Evolutionary conservation across 306 rosid genomes (phyloP).

Genomic region (Vachellia collinsii): DNA sequence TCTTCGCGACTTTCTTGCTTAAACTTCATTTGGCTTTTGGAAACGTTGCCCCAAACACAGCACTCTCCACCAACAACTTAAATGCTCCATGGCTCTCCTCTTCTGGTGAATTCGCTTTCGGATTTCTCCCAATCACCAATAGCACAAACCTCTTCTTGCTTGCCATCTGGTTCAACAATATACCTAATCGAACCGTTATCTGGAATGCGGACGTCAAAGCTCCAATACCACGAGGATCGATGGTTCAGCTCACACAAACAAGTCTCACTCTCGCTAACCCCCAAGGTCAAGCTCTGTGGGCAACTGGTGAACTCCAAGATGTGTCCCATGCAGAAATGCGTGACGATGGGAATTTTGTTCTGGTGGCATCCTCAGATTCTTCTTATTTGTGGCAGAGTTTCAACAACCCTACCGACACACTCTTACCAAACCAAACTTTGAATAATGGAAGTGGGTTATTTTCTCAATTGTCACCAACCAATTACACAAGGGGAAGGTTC

Average conservation of each 20-base stretch:
- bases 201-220: slow-evolving; percentile 41
- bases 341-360: slow-evolving; percentile 59
- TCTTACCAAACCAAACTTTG: slow-evolving; percentile 57
- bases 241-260: slow-evolving; percentile 28
- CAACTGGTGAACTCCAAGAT: background rate
- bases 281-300: slow-evolving; percentile 32
- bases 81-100: slow-evolving; percentile 39
- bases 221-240: slow-evolving; percentile 47
- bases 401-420: slow-evolving; percentile 58
- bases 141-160: slow-evolving; percentile 38
- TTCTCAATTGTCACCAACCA: slow-evolving; percentile 40
- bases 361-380: slow-evolving; percentile 34
- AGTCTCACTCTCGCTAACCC: slow-evolving; percentile 43
- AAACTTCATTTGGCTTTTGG: background rate
- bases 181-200: slow-evolving; percentile 47
- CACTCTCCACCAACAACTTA: slow-evolving; percentile 29
- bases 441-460: background rate
- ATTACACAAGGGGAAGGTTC: slow-evolving; percentile 62
- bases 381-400: slow-evolving; percentile 59
- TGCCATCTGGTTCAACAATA: slow-evolving; percentile 54
- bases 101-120: slow-evolving; percentile 55
- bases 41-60: background rate
- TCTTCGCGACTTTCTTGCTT: slow-evolving; percentile 12
- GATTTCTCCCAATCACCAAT: slow-evolving; percentile 40
- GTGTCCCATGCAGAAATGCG: slow-evolving; percentile 52